phyloP scores from a whole-genome alignment of 495 filamentous ascomycete species.

The Rhypophila decipiens region DNA sequence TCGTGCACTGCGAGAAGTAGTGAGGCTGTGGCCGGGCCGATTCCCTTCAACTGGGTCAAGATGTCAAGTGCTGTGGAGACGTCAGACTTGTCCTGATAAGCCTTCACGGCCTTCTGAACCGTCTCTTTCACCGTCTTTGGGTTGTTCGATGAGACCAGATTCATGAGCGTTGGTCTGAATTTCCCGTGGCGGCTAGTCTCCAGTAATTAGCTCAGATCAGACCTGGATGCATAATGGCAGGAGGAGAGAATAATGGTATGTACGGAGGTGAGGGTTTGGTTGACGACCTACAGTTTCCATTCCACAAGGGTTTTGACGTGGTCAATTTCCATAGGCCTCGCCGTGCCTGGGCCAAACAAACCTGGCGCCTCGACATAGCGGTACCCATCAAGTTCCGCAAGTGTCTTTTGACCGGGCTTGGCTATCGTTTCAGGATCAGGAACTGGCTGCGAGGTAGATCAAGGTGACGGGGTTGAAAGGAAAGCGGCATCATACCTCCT shows the following conservation, averaged over 20 bases:
- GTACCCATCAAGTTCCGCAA: constrained; percentile 42
- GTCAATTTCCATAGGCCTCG: constrained; percentile 28
- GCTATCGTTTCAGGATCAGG: constrained; percentile 14
- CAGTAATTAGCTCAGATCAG: neutral
- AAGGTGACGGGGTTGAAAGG: neutral
- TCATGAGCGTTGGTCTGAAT: constrained; percentile 61
- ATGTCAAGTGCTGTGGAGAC: constrained; percentile 40
- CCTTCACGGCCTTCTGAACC: constrained; percentile 41
- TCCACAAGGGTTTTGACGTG: constrained; percentile 53
- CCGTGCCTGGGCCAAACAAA: constrained; percentile 25
- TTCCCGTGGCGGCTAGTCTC: constrained; percentile 55
- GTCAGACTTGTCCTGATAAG: constrained; percentile 39
- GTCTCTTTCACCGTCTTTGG: constrained; percentile 33
- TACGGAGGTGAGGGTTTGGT: neutral
- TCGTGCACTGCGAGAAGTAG: constrained; percentile 59
- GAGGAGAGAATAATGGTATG: neutral
- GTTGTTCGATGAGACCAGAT: constrained; percentile 57
- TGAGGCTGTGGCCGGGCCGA: constrained; percentile 70
- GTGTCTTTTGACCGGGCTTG: constrained; percentile 37
- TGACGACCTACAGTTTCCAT: constrained; percentile 64
- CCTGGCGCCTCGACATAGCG: constrained; percentile 38
- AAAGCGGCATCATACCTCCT: constrained; percentile 23
- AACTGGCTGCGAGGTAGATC: neutral
- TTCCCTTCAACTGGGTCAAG: constrained; percentile 51
- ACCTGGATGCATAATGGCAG: neutral